Conservation (phyloP, 1,284 basidiomycete genomes). For the Austroboletus niveus region DNA sequence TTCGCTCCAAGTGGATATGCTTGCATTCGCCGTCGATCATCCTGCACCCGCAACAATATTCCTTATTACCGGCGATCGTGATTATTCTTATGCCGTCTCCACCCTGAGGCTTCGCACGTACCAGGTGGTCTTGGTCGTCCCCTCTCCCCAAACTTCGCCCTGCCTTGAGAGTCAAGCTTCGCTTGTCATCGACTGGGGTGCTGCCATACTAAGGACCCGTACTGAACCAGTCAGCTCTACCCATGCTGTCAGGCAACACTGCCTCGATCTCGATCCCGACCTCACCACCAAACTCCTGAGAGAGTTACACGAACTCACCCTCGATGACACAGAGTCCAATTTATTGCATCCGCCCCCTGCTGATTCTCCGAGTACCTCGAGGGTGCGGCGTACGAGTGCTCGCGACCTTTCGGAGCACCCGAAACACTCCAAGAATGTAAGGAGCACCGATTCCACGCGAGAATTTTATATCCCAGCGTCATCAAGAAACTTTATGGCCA, state of each 20-base stretch:
- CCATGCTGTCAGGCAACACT: slow-evolving; percentile 26
- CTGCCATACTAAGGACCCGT: slow-evolving; percentile 37
- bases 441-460: slow-evolving; percentile 5
- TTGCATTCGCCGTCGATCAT: slow-evolving; percentile 47
- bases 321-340: slow-evolving; percentile 15
- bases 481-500: slow-evolving; percentile 7
- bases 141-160: slow-evolving; percentile 37
- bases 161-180: slow-evolving; percentile 58
- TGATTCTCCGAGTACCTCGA: slow-evolving; percentile 4
- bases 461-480: slow-evolving; percentile 7
- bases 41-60: slow-evolving; percentile 44
- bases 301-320: slow-evolving; percentile 18
- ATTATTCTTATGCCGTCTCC: slow-evolving; percentile 46
- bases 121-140: slow-evolving; percentile 42
- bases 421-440: slow-evolving; percentile 6
- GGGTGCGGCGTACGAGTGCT: slow-evolving; percentile 17
- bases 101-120: slow-evolving; percentile 42
- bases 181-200: slow-evolving; percentile 51
- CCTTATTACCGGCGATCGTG: slow-evolving; percentile 46
- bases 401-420: slow-evolving; percentile 27
- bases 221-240: slow-evolving; percentile 14
- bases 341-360: slow-evolving; percentile 1
- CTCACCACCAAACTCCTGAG: slow-evolving; percentile 19
- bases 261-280: slow-evolving; percentile 23
- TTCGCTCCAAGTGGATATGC: slow-evolving; percentile 42